Evolutionary conservation across 306 rosid genomes (phyloP).

Genomic region (Acacia acuminata): DNA sequence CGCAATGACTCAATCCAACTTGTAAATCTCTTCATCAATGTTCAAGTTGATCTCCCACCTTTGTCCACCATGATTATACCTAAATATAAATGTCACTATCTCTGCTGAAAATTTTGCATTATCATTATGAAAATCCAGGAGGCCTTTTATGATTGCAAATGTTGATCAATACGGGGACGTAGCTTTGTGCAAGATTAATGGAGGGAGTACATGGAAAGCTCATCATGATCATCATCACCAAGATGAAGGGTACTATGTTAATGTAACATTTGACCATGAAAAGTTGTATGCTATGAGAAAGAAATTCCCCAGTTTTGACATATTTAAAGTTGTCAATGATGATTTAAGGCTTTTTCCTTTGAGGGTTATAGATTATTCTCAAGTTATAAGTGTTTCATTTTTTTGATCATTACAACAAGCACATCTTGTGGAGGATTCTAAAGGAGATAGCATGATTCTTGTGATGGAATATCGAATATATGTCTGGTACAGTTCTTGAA

Average conservation of each 20-base stretch:
- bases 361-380: not conserved
- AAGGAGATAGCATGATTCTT: not conserved
- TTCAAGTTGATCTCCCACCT: not conserved
- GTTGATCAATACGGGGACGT: not conserved
- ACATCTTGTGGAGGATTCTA: not conserved
- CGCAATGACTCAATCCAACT: not conserved
- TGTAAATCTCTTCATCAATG: not conserved
- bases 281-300: not conserved
- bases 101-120: not conserved
- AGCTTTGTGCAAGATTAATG: not conserved
- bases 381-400: not conserved
- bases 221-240: not conserved
- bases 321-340: not conserved
- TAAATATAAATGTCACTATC: too few relatives aligned
- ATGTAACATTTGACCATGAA: not conserved
- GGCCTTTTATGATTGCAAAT: not conserved
- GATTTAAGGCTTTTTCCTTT: not conserved
- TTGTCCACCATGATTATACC: not conserved
- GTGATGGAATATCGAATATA: not conserved
- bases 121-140: not conserved
- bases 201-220: not conserved
- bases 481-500: not conserved
- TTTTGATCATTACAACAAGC: not conserved
- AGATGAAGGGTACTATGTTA: not conserved
- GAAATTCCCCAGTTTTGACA: not conserved